phyloP scores from a whole-genome alignment of 2,329 filamentous ascomycete species.

The Beauveria asiatica region DNA sequence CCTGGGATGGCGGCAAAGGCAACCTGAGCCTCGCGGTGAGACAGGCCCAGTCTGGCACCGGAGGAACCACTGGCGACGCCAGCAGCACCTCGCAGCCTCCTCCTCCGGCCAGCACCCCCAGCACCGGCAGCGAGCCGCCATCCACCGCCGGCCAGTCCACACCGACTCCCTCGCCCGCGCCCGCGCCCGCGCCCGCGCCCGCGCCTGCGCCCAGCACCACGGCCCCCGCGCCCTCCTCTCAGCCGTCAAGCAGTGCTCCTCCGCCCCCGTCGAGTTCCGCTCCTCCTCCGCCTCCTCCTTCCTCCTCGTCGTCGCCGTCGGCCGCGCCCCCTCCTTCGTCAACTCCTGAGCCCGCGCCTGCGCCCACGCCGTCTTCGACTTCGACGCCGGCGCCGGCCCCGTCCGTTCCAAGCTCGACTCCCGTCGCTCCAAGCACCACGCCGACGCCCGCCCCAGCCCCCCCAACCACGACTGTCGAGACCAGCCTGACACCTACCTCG shows the following conservation, averaged over 20 bases:
- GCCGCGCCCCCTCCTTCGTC: not conserved
- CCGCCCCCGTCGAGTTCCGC: not conserved
- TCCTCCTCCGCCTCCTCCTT: not conserved
- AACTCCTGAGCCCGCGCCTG: not conserved
- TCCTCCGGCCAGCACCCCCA: not conserved
- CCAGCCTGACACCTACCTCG: slow-evolving; percentile 8
- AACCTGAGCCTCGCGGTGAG: not conserved
- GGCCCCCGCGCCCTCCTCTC: not conserved
- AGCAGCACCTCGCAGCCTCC: not conserved
- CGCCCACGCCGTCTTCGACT: slow-evolving; percentile 10
- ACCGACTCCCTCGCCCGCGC: not conserved
- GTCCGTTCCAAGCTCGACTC: not conserved
- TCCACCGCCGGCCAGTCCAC: not conserved
- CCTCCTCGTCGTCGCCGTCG: not conserved
- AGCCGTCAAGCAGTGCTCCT: not conserved
- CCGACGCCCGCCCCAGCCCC: slow-evolving; percentile 4
- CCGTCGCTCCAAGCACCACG: not conserved
- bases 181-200: not conserved
- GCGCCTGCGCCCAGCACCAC: not conserved
- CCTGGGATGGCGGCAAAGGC: not conserved
- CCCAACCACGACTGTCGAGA: not conserved
- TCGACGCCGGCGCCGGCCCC: not conserved
- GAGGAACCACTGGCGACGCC: not conserved
- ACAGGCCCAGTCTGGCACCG: not conserved
- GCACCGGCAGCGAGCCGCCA: not conserved